Conservation (phyloP, 1,284 basidiomycete species). For the Tylopilus orsonianus region DNA sequence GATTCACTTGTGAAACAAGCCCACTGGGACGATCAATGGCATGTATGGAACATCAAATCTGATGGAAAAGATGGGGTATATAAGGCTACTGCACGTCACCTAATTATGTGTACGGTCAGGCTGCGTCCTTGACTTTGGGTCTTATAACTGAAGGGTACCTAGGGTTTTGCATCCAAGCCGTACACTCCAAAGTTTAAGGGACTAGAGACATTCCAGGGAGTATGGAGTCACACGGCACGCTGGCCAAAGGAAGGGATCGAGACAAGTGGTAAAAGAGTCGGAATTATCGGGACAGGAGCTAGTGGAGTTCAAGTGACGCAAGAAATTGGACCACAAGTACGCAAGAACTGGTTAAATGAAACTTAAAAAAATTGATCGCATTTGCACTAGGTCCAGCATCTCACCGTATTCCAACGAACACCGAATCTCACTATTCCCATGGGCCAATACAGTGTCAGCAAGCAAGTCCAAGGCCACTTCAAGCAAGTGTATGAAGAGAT, state of each 20-base stretch:
- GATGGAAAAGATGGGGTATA: constrained; percentile 15
- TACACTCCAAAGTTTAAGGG: constrained; percentile 18
- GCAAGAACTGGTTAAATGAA: too few relatives aligned
- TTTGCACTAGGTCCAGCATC: constrained; percentile 9
- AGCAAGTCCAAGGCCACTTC: constrained; percentile 15
- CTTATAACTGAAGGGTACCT: background rate
- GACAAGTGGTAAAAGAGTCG: constrained; percentile 17
- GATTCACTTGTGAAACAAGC: constrained; percentile 11
- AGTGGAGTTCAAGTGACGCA: constrained; percentile 20
- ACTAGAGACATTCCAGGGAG: constrained; percentile 12
- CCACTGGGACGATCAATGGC: constrained; percentile 16
- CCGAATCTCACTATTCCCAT: constrained; percentile 16
- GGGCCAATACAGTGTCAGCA: constrained; percentile 10
- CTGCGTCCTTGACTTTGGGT: background rate
- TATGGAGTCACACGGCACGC: constrained; percentile 11
- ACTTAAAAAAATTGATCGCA: too few relatives aligned
- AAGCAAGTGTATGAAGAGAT: constrained; percentile 12
- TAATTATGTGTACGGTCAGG: constrained; percentile 20
- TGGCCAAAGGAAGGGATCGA: constrained; percentile 21
- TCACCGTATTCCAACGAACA: constrained; percentile 23
- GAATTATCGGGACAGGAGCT: constrained; percentile 22
- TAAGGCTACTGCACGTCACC: constrained; percentile 13
- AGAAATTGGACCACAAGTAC: constrained; percentile 16
- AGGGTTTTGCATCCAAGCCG: constrained; percentile 17
- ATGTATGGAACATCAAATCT: constrained; percentile 13